Base-by-base conservation (phyloP, 208 protist species). In the Leishmania guyanensis region DNA sequence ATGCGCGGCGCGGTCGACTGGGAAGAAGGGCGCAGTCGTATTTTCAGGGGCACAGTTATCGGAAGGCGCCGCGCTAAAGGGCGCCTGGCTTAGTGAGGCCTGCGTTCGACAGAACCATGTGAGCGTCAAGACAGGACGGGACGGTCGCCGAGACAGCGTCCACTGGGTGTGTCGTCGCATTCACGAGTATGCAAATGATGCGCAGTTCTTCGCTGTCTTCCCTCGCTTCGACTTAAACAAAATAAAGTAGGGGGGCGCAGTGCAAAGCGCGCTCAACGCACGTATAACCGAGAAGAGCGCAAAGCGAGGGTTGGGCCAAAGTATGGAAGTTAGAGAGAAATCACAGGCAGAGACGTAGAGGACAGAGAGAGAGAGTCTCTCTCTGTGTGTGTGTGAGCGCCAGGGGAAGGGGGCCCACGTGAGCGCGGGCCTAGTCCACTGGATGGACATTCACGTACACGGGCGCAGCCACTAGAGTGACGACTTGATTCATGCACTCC, bases 1-100 rank as follows among this genome's bases (percentile, higher is more conserved):
- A 48, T 16, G 14, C 17, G 6, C 73, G 10, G 56, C 26, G 14
- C 1, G 53, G 22, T 85, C 33, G 4, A n/a, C 70, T 12, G 73
- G 71, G 60, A 85, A 85, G 5, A 14, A 10, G 20, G 75, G 56
- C 14, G 75, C 50, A 33, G 36, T 53, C 22, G 71, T 48, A 2
- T 62, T 14, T 4, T 48, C 64, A 33, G 26, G 29, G 16, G 5
- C 48, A 64, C 16, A 17, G 12, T 5, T 70, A 48, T 22, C 39
- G 64, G 16, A 33, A 26, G 56, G 20, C 3, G 39, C 48, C 4
- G 22, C 39, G 14, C 10, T 20, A 29, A 6, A n/a, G 1, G 22
- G 29, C 22, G 74, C 26, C 39, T 48, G 54, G 8, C 39, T 36
- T 22, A 48, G 5, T 29, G 74, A 77, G 17, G 56, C n/a, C 56